Evolutionary conservation across 2,329 filamentous ascomycete genomes (phyloP), one percentile per base, ranked within the genome.

Genomic region (Colletotrichum salicis): DNA sequence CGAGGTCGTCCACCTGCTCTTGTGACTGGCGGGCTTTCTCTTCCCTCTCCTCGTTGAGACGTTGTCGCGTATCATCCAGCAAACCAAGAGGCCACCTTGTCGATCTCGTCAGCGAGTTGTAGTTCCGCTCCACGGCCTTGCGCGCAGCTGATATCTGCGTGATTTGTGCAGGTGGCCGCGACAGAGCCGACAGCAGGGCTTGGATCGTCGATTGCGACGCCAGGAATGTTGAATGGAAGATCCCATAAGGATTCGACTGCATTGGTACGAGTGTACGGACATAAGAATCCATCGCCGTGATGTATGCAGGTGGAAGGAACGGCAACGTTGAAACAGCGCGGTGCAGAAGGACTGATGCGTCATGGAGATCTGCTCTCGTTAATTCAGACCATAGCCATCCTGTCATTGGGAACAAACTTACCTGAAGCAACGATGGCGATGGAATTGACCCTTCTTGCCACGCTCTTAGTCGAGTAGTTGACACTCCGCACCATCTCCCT

Each of bases 401-500:
- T 56, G 0, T 7, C 22, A 35, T n/a, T 15, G 29, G 6, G 31
- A 37, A 31, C 52, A 41, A 22, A 78, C 84, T 76, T 85, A 92
- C 90, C 90, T 41, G 86, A 86, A 48, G 87, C 82, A 57, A 89
- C 89, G 76, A 93, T 90, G 58, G 91, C 90, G 33, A 96, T 82
- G 71, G 89, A 89, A 78, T 96, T 96, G 29, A 93, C 91, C 68
- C 94, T 89, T 69, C 96, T 91, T 51, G 96, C 92, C 63, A 97
- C 90, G 76, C 91, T 94, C 81, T 93, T 94, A 0, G 93, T 96
- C 66, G 94, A 92, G 77, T 93, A 91, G 77, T 95, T 95, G 71
- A 98, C 90, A 74, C 92, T 91, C 62, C 95, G 91, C 51, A 99
- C 92, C 81, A 95, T 95, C 67, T 98, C 96, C 76, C 94, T 90